Conservation (phyloP, 2,329 filamentous ascomycete genomes). For the Paecilomyces formosus region DNA sequence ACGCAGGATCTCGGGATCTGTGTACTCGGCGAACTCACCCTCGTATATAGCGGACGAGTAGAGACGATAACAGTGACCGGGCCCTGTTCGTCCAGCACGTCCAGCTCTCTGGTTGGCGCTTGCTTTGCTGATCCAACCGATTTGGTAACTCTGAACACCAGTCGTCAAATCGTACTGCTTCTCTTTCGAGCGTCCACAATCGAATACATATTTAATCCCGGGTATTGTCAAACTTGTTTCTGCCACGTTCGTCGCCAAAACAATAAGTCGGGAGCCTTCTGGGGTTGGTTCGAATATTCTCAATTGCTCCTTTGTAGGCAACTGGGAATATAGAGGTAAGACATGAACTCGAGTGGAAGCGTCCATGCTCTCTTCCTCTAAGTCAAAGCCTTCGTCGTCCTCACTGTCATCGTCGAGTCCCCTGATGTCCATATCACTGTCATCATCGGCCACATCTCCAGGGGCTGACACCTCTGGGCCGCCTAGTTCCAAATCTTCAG, state of each 20-base stretch:
- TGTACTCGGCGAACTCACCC: slow-evolving; percentile 77
- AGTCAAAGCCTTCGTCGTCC: slow-evolving; percentile 61
- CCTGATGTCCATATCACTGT: slow-evolving; percentile 55
- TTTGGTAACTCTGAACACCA: slow-evolving; percentile 90
- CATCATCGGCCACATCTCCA: slow-evolving; percentile 42
- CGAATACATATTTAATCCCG: slow-evolving; percentile 90
- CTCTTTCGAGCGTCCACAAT: slow-evolving; percentile 87
- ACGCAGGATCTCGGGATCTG: slow-evolving; percentile 78
- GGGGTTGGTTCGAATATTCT: slow-evolving; percentile 81
- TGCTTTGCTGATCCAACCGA: slow-evolving; percentile 96
- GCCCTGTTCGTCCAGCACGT: slow-evolving; percentile 89
- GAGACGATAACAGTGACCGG: slow-evolving; percentile 89
- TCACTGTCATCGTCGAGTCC: slow-evolving; percentile 52
- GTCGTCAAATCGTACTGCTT: slow-evolving; percentile 80
- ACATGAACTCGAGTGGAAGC: slow-evolving; percentile 70
- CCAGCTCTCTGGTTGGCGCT: slow-evolving; percentile 86
- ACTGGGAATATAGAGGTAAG: slow-evolving; percentile 85
- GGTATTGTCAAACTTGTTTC: slow-evolving; percentile 97
- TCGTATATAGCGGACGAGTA: slow-evolving; percentile 92
- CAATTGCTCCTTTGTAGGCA: slow-evolving; percentile 85
- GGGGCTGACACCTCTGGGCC: slow-evolving; percentile 39
- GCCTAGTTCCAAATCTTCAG: slow-evolving; percentile 81
- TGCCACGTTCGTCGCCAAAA: slow-evolving; percentile 91
- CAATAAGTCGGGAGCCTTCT: slow-evolving; percentile 73
- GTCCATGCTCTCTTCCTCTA: slow-evolving; percentile 52